Evolutionary conservation across 257 asterid species (phyloP).

Genomic region (Fraxinus americana): DNA sequence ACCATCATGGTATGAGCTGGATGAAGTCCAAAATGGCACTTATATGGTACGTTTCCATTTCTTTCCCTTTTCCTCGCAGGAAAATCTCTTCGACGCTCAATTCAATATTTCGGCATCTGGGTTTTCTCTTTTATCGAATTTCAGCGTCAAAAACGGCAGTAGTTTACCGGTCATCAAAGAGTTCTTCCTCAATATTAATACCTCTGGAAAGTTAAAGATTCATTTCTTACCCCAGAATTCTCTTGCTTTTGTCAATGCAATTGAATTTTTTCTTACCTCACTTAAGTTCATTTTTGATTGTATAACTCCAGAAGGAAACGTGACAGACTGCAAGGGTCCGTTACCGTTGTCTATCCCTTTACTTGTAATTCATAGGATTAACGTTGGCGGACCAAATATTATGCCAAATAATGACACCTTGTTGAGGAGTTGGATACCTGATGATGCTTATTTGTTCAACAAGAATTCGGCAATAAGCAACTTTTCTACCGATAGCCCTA

Average conservation of each 20-base stretch:
- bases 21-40: conserved; percentile 27
- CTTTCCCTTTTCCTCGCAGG: conserved; percentile 25
- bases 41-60: conserved; percentile 53
- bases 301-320: conserved; percentile 21
- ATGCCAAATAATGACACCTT: conserved; percentile 35
- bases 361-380: conserved; percentile 51
- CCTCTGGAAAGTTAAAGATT: conserved; percentile 34
- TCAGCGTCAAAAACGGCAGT: background rate
- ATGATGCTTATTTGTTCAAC: conserved; percentile 33
- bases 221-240: conserved; percentile 36
- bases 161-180: conserved; percentile 40
- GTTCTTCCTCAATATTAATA: conserved; percentile 31
- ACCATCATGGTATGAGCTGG: conserved; percentile 31
- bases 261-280: conserved; percentile 58
- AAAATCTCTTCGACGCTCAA: conserved; percentile 26
- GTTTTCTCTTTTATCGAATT: conserved; percentile 44
- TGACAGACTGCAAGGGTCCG: background rate
- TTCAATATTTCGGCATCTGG: conserved; percentile 45
- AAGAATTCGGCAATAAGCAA: background rate
- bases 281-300: conserved; percentile 15
- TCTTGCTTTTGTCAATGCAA: conserved; percentile 58
- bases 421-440: conserved; percentile 59
- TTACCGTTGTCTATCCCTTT: conserved; percentile 15
- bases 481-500: background rate
- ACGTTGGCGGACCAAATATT: conserved; percentile 51